Percentiles rank a stretch among this genome's conserved stretches.
phyloP scores from a whole-genome alignment of 495 filamentous ascomycete genomes.

The Daldinia grandis region DNA sequence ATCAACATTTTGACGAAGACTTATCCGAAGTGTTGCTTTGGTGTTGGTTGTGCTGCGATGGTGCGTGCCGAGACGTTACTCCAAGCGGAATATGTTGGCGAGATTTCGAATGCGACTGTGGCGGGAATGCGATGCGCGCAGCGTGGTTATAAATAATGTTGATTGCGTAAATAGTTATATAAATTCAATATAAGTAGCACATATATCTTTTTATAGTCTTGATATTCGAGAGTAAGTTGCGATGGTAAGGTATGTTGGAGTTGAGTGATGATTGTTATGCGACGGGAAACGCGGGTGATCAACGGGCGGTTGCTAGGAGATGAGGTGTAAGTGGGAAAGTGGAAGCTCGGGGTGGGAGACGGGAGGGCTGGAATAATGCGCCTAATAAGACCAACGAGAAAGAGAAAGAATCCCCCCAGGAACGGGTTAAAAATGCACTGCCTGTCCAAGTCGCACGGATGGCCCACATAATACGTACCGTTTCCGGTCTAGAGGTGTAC shows the following conservation, averaged over 20 bases:
- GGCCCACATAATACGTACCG: conserved; percentile 42
- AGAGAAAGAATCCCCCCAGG: conserved; percentile 24
- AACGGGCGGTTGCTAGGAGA: conserved; percentile 34
- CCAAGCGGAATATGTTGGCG: conserved; percentile 2
- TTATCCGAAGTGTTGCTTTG: background rate
- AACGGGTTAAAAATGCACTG: conserved; percentile 12
- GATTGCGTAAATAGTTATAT: conserved; percentile 12
- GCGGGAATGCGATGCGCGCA: conserved; percentile 26
- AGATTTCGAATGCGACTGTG: conserved; percentile 33
- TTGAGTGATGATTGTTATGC: conserved; percentile 17
- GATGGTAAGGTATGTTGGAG: conserved; percentile 10
- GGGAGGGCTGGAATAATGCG: conserved; percentile 44
- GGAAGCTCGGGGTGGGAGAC: conserved; percentile 35
- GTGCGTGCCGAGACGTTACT: conserved; percentile 3
- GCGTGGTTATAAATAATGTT: background rate
- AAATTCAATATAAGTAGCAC: background rate
- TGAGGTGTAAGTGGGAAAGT: conserved; percentile 39
- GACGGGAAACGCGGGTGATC: conserved; percentile 27
- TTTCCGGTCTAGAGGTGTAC: conserved; percentile 39
- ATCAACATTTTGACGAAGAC: conserved; percentile 64
- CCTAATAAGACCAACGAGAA: conserved; percentile 45
- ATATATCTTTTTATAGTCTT: background rate
- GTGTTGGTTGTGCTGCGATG: conserved; percentile 1
- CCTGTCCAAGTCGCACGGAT: conserved; percentile 32
- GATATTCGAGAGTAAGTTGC: conserved; percentile 2